Evolutionary conservation across 306 rosid genomes (phyloP).

Genomic region (Biancaea sappan): DNA sequence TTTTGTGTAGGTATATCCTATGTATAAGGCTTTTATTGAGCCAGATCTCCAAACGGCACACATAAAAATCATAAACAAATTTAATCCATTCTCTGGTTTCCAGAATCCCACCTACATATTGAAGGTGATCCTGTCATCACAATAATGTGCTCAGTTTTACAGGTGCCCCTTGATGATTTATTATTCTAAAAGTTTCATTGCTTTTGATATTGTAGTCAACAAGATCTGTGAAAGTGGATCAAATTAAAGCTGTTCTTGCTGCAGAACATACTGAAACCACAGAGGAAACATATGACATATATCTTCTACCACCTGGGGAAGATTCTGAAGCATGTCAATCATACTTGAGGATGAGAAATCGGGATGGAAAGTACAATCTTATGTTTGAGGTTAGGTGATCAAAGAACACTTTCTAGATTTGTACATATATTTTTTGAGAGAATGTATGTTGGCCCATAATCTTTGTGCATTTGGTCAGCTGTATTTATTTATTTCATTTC

Average conservation of each 20-base stretch:
- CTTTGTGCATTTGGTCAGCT: background rate
- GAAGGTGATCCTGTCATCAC: conserved; percentile 53
- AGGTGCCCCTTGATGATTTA: conserved; percentile 17
- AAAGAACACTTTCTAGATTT: conserved; percentile 22
- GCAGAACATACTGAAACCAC: conserved; percentile 69
- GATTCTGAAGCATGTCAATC: conserved; percentile 99
- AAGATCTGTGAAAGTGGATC: conserved; percentile 73
- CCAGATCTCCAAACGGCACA: conserved; percentile 99
- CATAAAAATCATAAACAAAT: conserved; percentile 87
- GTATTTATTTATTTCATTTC: conserved; percentile 16
- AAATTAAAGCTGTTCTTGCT: conserved; percentile 76
- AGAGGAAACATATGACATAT: conserved; percentile 98
- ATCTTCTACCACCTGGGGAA: conserved; percentile 98
- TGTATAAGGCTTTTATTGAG: conserved; percentile 99
- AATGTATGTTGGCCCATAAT: conserved; percentile 2
- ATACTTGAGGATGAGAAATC: conserved; percentile 97
- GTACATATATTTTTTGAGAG: conserved; percentile 2
- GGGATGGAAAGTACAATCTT: conserved; percentile 98
- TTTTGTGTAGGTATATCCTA: conserved; percentile 82
- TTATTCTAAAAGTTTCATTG: conserved; percentile 12
- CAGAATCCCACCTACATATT: conserved; percentile 93
- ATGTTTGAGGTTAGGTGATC: conserved; percentile 88
- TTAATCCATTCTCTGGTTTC: conserved; percentile 94
- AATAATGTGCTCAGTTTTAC: conserved; percentile 10
- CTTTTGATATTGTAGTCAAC: conserved; percentile 65